phyloP scores from a whole-genome alignment of 345 rosid genomes.

The Laguncularia racemosa region DNA sequence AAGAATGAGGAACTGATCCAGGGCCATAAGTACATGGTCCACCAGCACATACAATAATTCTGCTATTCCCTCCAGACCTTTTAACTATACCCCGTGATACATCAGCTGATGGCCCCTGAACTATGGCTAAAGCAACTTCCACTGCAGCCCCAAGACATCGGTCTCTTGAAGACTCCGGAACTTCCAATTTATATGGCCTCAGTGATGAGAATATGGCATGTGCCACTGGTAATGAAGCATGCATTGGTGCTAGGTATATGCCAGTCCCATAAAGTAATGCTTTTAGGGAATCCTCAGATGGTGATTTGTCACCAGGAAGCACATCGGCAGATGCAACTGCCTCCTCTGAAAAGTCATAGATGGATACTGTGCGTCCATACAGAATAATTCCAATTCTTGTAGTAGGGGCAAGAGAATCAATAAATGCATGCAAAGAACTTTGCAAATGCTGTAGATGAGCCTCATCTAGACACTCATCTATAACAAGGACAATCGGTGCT shows the following conservation, averaged over 20 bases:
- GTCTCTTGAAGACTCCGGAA: conserved; percentile 85
- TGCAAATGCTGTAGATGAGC: conserved; percentile 91
- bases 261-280: conserved; percentile 88
- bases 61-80: conserved; percentile 83
- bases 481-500: conserved; percentile 83
- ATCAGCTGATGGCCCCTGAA: conserved; percentile 92
- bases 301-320: conserved; percentile 84
- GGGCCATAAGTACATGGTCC: conserved; percentile 95
- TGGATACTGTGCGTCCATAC: conserved; percentile 80
- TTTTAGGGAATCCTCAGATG: conserved; percentile 67
- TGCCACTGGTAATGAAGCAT: conserved; percentile 89
- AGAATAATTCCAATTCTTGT: conserved; percentile 80
- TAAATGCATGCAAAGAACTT: conserved; percentile 95
- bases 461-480: conserved; percentile 97
- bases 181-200: conserved; percentile 62
- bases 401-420: conserved; percentile 68
- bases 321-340: conserved; percentile 95
- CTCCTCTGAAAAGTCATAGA: conserved; percentile 90
- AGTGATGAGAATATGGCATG: conserved; percentile 87
- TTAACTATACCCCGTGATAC: conserved; percentile 79
- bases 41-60: conserved; percentile 88
- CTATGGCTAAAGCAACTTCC: conserved; percentile 84
- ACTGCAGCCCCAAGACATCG: conserved; percentile 88
- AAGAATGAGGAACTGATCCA: conserved; percentile 84
- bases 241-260: conserved; percentile 88